Evolutionary conservation across 768 basidiomycete species (phyloP), one percentile per base, ranked within the genome.

Genomic region (Pleurotus ostreatus): DNA sequence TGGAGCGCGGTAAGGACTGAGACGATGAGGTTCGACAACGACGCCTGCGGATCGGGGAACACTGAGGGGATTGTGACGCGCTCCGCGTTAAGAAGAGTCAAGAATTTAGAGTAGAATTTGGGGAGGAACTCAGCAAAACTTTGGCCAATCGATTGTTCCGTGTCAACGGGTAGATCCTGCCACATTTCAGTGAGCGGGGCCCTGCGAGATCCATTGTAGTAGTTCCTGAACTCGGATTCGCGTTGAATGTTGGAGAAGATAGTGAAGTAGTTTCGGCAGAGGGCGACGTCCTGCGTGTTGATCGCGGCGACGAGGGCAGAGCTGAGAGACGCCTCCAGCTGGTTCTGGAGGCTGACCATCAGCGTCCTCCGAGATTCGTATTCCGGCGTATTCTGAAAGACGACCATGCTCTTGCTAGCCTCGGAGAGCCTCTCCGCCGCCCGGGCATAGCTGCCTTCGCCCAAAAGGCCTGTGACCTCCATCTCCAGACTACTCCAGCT

Each of bases 401-500:
- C 90, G 26, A 89, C 81, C 86, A 99, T 89, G 63, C 87, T 88
- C 66, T 85, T 86, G 63, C 78, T 87, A 2, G 97, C 96, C 62
- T 98, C 96, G 0, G 87, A 88, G 9, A 99, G 74, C 58, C 96
- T 78, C 60, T 90, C 88, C n/a, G 95, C 95, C 0, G 96, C 96
- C 66, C 94, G 94, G 49, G 82, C 82, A 66, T 92, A 96, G 60
- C 78, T 84, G 63, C 82, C 80, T 62, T 94, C 90, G 12, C 79
- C 72, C 41, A 98, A 78, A n/a, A 96, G 79, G 2, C 88, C 78
- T 0, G 89, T 91, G 46, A 97, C 89, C 71, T 99, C 97, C 37
- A 89, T 80, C 68, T 98, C 97, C 46, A 99, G 79, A 2, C 92
- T 92, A 56, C 88, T 91, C 97, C 97, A 99, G 61, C 88, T 92